Evolutionary conservation across 345 rosid species (phyloP).

Genomic region (Physaria fendleri): DNA sequence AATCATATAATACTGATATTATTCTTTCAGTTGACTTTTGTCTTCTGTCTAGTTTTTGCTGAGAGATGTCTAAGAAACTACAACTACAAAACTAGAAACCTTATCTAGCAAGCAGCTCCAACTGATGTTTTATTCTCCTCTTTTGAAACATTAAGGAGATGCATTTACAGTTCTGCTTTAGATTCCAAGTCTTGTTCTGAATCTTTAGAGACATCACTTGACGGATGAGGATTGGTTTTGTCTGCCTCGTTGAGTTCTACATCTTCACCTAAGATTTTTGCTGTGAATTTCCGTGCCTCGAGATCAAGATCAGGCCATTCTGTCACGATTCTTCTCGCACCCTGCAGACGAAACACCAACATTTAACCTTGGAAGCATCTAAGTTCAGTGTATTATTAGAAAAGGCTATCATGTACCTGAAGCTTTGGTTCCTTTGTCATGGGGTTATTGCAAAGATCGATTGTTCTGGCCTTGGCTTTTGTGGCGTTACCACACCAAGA

Average conservation of each 20-base stretch:
- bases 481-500: conserved; percentile 99
- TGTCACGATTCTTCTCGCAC: conserved; percentile 78
- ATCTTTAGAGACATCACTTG: conserved; percentile 18
- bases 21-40: background rate
- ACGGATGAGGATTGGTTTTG: conserved; percentile 19
- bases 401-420: conserved; percentile 44
- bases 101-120: background rate
- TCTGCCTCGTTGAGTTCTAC: conserved; percentile 41
- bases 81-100: conserved; percentile 13
- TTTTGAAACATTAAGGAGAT: background rate
- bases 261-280: conserved; percentile 72
- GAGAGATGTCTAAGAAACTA: conserved; percentile 15
- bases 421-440: conserved; percentile 99
- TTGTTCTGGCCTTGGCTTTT: conserved; percentile 88
- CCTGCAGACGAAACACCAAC: conserved; percentile 38
- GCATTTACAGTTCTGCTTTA: conserved; percentile 62
- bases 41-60: background rate
- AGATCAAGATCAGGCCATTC: conserved; percentile 81
- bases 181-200: conserved; percentile 50
- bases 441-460: conserved; percentile 98
- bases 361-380: background rate
- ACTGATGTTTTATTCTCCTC: conserved; percentile 11
- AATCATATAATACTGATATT: background rate
- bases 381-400: too few species aligned
- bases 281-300: conserved; percentile 71